These are phyloP conservation scores for Haberlea rhodopensis DNA, from an alignment of 257 asterid species.

Conservation along the genomic window DNA sequence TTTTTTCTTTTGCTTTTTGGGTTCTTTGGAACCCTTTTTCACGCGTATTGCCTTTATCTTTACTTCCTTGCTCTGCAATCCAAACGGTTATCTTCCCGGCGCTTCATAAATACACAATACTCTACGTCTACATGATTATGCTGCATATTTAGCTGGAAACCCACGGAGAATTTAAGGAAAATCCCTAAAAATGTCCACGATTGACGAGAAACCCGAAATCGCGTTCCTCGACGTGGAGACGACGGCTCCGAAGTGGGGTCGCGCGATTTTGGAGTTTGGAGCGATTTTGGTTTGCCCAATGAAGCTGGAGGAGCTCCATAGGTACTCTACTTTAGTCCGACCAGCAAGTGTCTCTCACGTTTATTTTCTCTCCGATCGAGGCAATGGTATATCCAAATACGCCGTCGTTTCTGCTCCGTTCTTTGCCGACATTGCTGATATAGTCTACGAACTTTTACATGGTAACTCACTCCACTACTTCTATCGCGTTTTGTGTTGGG, in stretches of 20 bases:
- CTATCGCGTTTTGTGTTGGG: background rate
- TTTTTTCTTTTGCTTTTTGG: too few relatives aligned
- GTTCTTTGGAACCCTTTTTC: too few relatives aligned
- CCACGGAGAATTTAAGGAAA: background rate
- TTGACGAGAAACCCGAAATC: constrained; percentile 61
- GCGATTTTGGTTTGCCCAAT: constrained; percentile 87
- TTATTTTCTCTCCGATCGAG: constrained; percentile 67
- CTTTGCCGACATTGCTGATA: constrained; percentile 74
- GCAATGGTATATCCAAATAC: constrained; percentile 70
- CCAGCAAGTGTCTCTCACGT: constrained; percentile 71
- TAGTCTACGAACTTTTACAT: constrained; percentile 71
- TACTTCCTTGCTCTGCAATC: background rate
- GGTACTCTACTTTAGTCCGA: constrained; percentile 69
- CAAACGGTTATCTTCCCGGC: background rate
- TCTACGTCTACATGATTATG: too few relatives aligned
- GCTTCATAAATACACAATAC: background rate
- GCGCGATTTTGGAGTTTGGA: constrained; percentile 86
- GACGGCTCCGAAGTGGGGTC: constrained; percentile 68
- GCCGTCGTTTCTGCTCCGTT: constrained; percentile 67
- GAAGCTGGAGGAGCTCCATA: constrained; percentile 78
- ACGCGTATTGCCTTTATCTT: background rate
- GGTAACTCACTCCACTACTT: constrained; percentile 37
- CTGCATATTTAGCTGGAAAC: background rate
- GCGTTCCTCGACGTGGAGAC: constrained; percentile 96
- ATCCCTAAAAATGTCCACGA: constrained; percentile 25